Conservation (phyloP, 164 flowering plant genomes). For the Berberis thunbergii region DNA sequence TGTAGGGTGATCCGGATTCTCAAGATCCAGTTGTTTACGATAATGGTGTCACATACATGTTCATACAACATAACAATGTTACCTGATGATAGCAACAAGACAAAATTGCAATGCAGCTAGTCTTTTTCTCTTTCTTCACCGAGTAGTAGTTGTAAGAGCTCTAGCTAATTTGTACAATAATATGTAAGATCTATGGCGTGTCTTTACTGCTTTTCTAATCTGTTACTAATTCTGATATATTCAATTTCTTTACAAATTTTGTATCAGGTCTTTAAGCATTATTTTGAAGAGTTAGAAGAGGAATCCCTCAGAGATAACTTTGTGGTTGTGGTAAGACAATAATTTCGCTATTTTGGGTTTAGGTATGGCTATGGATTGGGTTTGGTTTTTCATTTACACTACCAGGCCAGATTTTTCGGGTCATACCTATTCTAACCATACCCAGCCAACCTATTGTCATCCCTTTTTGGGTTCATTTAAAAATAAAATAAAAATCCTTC, state of each 20-base stretch:
- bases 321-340: conserved; percentile 82
- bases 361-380: too few relatives aligned
- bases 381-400: too few relatives aligned
- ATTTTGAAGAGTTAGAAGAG: conserved; percentile 95
- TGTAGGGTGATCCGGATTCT: conserved; percentile 87
- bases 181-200: not conserved
- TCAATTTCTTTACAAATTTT: not conserved
- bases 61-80: conserved; percentile 90
- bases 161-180: not conserved
- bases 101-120: conserved; percentile 99
- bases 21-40: conserved; percentile 91
- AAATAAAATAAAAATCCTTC: too few relatives aligned
- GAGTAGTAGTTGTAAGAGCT: conserved; percentile 81
- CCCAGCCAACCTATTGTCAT: not conserved
- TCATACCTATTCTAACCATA: not conserved
- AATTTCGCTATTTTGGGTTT: not conserved
- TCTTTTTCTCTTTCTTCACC: conserved; percentile 81
- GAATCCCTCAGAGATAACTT: conserved; percentile 97
- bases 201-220: not conserved
- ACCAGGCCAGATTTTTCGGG: too few relatives aligned
- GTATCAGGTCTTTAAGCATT: conserved; percentile 83
- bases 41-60: conserved; percentile 87
- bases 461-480: not conserved
- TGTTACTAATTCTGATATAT: not conserved
- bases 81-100: conserved; percentile 81